Conservation (phyloP, 2,329 filamentous ascomycete genomes). For the Penicillium brevicompactum region DNA sequence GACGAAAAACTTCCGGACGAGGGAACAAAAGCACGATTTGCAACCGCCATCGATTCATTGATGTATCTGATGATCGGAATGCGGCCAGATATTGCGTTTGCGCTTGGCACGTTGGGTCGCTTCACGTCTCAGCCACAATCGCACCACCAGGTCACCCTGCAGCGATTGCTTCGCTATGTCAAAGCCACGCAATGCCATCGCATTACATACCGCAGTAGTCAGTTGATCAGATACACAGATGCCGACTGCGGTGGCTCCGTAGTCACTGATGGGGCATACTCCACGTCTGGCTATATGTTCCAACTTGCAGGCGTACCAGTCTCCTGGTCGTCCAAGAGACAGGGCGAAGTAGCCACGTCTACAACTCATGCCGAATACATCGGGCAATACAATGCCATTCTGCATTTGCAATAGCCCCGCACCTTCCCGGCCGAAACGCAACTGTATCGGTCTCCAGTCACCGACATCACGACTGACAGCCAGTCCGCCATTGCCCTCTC, state of each 20-base stretch:
- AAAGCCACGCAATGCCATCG: slow-evolving; percentile 10
- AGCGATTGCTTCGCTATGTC: background rate
- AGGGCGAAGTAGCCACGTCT: slow-evolving; percentile 22
- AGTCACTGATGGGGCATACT: slow-evolving; percentile 16
- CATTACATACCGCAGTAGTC: slow-evolving; percentile 9
- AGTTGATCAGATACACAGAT: slow-evolving; percentile 5
- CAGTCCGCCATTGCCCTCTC: slow-evolving; percentile 11
- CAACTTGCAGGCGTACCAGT: slow-evolving; percentile 23
- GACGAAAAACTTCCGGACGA: slow-evolving; percentile 4
- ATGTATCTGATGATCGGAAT: slow-evolving; percentile 13
- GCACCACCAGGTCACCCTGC: slow-evolving; percentile 8
- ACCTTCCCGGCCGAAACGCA: slow-evolving; percentile 9
- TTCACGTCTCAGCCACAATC: slow-evolving; percentile 10
- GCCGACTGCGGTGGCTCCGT: slow-evolving; percentile 17
- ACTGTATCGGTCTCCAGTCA: slow-evolving; percentile 9
- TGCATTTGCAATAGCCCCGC: slow-evolving; percentile 9
- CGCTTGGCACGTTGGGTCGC: slow-evolving; percentile 7
- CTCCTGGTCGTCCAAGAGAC: slow-evolving; percentile 21
- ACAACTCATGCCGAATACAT: slow-evolving; percentile 27
- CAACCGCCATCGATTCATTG: slow-evolving; percentile 5
- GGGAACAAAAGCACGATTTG: slow-evolving; percentile 3
- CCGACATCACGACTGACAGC: slow-evolving; percentile 16
- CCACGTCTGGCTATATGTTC: slow-evolving; percentile 26
- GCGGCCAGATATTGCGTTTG: slow-evolving; percentile 7
- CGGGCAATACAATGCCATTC: background rate